Percentiles rank a stretch among this genome's conserved stretches.
Conservation (phyloP, 2,329 filamentous ascomycete genomes). For the Acarospora socialis region DNA sequence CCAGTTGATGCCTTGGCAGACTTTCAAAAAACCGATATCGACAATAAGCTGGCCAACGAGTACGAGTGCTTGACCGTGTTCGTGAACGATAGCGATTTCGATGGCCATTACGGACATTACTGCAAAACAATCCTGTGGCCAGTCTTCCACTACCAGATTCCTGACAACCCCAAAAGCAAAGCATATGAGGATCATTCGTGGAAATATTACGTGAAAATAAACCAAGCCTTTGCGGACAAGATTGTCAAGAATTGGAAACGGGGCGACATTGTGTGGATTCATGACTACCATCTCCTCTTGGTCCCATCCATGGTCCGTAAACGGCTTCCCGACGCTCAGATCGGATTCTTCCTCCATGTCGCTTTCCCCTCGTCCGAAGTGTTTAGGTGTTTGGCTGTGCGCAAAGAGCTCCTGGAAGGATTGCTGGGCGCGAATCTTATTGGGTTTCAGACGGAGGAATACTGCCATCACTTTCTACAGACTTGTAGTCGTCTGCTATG, state of each 20-base stretch:
- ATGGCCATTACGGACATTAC: conserved; percentile 88
- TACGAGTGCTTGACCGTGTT: conserved; percentile 73
- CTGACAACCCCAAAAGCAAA: conserved; percentile 95
- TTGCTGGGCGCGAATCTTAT: conserved; percentile 87
- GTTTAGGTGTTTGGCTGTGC: conserved; percentile 77
- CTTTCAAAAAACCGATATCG: conserved; percentile 67
- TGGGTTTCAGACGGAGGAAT: conserved; percentile 88
- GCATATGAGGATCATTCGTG: conserved; percentile 95
- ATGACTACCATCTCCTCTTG: conserved; percentile 86
- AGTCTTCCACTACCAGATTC: conserved; percentile 95
- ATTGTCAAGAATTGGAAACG: conserved; percentile 87
- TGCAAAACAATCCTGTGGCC: conserved; percentile 98
- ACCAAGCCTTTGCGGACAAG: conserved; percentile 82
- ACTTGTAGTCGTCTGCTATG: conserved; percentile 83
- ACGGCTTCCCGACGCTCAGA: conserved; percentile 82
- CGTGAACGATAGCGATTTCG: conserved; percentile 79
- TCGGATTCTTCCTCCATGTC: conserved; percentile 90
- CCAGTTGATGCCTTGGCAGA: conserved; percentile 73
- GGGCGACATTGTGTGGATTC: conserved; percentile 84
- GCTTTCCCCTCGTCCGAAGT: conserved; percentile 94
- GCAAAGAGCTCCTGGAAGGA: conserved; percentile 75
- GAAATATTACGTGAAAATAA: conserved; percentile 85
- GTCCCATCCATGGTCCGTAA: conserved; percentile 82
- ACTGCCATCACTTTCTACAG: conserved; percentile 85
- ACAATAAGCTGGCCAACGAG: conserved; percentile 65